Conservation (phyloP, 2,329 filamentous ascomycete genomes). For the Teratosphaeria epicoccoides region DNA sequence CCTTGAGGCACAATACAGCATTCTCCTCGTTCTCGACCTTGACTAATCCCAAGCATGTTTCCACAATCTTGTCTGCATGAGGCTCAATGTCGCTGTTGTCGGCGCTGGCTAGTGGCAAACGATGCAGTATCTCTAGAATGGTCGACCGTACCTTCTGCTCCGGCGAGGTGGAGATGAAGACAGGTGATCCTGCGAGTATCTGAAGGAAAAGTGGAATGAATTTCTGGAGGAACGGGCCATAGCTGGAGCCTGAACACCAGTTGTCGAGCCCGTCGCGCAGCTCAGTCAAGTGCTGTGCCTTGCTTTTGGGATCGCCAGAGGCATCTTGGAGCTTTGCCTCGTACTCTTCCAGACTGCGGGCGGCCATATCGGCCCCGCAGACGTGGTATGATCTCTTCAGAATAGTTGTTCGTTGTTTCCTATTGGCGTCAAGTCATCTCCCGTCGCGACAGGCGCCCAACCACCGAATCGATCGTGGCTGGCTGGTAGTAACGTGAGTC, state of each 20-base stretch:
- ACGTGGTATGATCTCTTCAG: background rate
- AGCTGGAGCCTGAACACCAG: constrained; percentile 68
- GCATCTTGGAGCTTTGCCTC: constrained; percentile 38
- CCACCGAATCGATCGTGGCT: background rate
- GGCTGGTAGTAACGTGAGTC: background rate
- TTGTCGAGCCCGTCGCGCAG: constrained; percentile 87
- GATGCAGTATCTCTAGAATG: constrained; percentile 86
- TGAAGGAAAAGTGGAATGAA: constrained; percentile 82
- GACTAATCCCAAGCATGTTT: constrained; percentile 79
- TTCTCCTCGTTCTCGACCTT: constrained; percentile 96
- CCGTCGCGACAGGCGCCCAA: background rate
- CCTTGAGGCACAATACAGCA: constrained; percentile 95
- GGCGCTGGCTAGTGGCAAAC: constrained; percentile 59
- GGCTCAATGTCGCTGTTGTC: constrained; percentile 65
- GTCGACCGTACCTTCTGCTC: constrained; percentile 94
- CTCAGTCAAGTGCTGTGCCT: constrained; percentile 71
- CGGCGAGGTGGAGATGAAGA: constrained; percentile 79
- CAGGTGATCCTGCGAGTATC: constrained; percentile 73
- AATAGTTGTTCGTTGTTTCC: background rate
- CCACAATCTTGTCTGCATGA: constrained; percentile 79
- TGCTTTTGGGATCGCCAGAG: constrained; percentile 58
- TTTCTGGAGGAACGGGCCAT: constrained; percentile 71
- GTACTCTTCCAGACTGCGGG: constrained; percentile 36
- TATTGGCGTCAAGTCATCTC: background rate
- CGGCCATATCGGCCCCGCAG: constrained; percentile 22